Percentiles rank a stretch among this genome's conserved stretches.
Evolutionary conservation across 2,329 filamentous ascomycete species (phyloP).

Genomic region (Xylariomycetidae sp.): DNA sequence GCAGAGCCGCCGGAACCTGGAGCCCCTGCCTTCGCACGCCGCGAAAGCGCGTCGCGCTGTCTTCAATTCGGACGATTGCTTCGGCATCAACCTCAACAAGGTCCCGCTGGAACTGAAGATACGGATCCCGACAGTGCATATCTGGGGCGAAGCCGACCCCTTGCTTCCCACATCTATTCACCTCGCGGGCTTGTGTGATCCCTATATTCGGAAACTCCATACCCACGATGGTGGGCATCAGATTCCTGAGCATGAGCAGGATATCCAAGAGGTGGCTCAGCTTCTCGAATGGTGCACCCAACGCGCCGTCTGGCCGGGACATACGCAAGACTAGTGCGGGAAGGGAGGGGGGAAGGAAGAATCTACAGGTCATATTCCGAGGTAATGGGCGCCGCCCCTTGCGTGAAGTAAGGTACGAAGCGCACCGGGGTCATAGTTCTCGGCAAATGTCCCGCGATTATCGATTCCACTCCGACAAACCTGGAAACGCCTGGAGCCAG

Average conservation of each 20-base stretch:
- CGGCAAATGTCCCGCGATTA: too few species aligned
- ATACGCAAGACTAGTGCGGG: constrained; percentile 7
- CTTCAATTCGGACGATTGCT: constrained; percentile 26
- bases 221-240: constrained; percentile 13
- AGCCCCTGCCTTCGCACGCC: constrained; percentile 13
- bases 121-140: constrained; percentile 24
- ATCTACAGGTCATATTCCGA: neutral
- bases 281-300: constrained; percentile 20
- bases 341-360: too few species aligned
- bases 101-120: constrained; percentile 24
- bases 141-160: constrained; percentile 21
- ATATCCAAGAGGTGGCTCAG: constrained; percentile 10
- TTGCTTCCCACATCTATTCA: constrained; percentile 19
- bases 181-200: constrained; percentile 24
- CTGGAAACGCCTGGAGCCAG: too few species aligned
- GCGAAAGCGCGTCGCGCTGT: constrained; percentile 15
- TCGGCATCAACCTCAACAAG: constrained; percentile 24
- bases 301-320: constrained; percentile 22
- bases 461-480: too few species aligned
- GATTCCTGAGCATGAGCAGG: constrained; percentile 13
- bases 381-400: neutral
- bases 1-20: constrained; percentile 9
- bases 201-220: constrained; percentile 23
- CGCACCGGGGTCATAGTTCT: neutral
- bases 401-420: neutral